Conservation (phyloP, 441 rosid genomes). For the Erysimum pusillum region DNA sequence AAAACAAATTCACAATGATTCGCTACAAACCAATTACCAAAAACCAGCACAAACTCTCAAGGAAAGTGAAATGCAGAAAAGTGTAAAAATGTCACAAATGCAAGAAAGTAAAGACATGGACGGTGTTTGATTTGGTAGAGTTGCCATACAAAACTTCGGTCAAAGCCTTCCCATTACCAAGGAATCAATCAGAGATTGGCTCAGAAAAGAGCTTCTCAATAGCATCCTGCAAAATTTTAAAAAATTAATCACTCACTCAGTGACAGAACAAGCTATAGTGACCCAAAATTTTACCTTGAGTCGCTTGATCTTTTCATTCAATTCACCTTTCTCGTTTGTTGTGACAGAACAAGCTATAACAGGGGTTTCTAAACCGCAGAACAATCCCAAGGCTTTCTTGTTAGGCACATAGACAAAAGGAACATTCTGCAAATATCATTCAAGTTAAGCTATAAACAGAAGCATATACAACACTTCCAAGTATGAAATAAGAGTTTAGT, state of each 20-base stretch:
- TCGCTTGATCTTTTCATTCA: slow-evolving; percentile 84
- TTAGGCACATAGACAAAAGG: slow-evolving; percentile 97
- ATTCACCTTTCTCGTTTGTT: slow-evolving; percentile 87
- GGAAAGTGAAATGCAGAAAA: slow-evolving; percentile 9
- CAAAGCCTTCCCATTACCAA: slow-evolving; percentile 79
- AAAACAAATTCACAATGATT: not conserved
- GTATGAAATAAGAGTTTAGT: not conserved
- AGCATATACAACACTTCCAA: not conserved
- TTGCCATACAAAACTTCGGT: slow-evolving; percentile 56
- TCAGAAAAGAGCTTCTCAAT: slow-evolving; percentile 92
- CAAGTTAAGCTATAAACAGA: too few relatives aligned
- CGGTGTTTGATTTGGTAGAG: slow-evolving; percentile 41
- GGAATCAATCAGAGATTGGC: slow-evolving; percentile 20
- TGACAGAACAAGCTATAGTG: too few relatives aligned
- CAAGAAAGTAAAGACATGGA: not conserved
- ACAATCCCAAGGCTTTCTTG: slow-evolving; percentile 95
- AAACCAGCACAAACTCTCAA: slow-evolving; percentile 15
- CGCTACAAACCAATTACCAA: slow-evolving; percentile 1
- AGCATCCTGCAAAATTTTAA: slow-evolving; percentile 71
- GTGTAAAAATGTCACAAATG: slow-evolving; percentile 17
- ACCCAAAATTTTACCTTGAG: too few relatives aligned
- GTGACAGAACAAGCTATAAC: slow-evolving; percentile 90
- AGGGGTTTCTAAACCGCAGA: too few relatives aligned
- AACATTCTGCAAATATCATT: slow-evolving; percentile 74
- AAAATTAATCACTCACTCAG: not conserved